Percentiles rank a stretch among this genome's conserved stretches.
Conservation (phyloP, 2,329 filamentous ascomycete genomes). For the Botrytis fabae region DNA sequence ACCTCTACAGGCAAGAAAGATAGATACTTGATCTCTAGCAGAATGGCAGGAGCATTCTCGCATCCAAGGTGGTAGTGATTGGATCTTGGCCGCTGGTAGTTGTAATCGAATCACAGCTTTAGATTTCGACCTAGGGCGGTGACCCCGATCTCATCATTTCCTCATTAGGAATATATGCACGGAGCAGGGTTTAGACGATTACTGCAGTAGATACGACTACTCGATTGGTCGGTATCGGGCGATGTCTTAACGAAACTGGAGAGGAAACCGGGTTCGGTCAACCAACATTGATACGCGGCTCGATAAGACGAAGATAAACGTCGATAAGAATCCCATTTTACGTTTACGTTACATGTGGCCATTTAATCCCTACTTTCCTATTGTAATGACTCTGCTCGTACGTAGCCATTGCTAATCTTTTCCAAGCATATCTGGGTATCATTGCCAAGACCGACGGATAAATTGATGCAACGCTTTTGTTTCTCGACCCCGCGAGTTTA, state of each 20-base stretch:
- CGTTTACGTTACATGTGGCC: constrained; percentile 4
- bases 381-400: neutral
- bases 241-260: neutral
- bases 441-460: neutral
- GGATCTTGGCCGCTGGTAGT: constrained; percentile 3
- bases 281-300: neutral
- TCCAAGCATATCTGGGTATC: neutral
- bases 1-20: neutral
- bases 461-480: neutral
- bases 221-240: neutral
- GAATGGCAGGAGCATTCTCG: neutral
- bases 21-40: constrained; percentile 1
- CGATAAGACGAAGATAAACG: constrained; percentile 9
- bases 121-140: neutral
- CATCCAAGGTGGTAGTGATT: neutral
- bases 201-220: neutral
- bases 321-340: neutral
- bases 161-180: neutral
- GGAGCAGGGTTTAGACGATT: neutral
- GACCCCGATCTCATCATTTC: constrained; percentile 11
- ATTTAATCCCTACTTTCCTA: neutral
- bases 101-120: constrained; percentile 6
- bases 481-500: neutral
- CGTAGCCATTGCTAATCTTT: no score
- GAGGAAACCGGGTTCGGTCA: neutral